Evolutionary conservation across 495 filamentous ascomycete genomes (phyloP).

Genomic region (Hypoxylon lenormandii): DNA sequence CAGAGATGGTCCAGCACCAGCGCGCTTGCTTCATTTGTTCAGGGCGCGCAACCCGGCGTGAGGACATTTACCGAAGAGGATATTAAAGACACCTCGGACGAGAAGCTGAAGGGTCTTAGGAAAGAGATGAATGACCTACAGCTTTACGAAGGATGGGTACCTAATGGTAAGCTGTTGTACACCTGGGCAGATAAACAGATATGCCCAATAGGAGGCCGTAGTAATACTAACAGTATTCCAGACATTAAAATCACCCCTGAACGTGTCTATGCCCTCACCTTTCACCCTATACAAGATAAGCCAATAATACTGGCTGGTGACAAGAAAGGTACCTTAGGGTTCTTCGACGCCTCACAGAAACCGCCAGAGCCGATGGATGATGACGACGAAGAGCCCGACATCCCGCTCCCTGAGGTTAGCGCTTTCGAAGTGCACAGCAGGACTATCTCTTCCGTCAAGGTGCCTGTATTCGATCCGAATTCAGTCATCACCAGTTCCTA

Average conservation of each 20-base stretch:
- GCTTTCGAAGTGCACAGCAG: constrained; percentile 89
- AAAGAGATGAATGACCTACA: constrained; percentile 82
- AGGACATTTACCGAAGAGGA: constrained; percentile 83
- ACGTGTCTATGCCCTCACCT: constrained; percentile 85
- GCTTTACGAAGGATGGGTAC: constrained; percentile 83
- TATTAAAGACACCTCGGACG: constrained; percentile 82
- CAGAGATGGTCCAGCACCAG: constrained; percentile 66
- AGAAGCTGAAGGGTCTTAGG: constrained; percentile 77
- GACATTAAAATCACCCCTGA: constrained; percentile 95
- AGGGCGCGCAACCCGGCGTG: constrained; percentile 80
- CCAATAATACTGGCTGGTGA: constrained; percentile 94
- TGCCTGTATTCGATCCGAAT: constrained; percentile 76
- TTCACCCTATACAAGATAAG: constrained; percentile 88
- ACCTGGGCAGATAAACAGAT: neutral
- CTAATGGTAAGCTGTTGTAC: constrained; percentile 69
- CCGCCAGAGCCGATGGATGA: constrained; percentile 64
- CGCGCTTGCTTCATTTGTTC: constrained; percentile 56
- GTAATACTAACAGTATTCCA: constrained; percentile 51
- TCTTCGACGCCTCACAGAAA: constrained; percentile 89
- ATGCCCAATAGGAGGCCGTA: neutral
- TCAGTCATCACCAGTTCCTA: constrained; percentile 89
- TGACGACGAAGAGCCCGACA: constrained; percentile 73
- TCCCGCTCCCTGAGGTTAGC: constrained; percentile 78
- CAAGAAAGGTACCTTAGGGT: constrained; percentile 90
- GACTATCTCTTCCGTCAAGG: constrained; percentile 85